These are phyloP conservation scores for Jatropha multifida DNA, from an alignment of 441 rosid genomes.

Conservation along the genomic window DNA sequence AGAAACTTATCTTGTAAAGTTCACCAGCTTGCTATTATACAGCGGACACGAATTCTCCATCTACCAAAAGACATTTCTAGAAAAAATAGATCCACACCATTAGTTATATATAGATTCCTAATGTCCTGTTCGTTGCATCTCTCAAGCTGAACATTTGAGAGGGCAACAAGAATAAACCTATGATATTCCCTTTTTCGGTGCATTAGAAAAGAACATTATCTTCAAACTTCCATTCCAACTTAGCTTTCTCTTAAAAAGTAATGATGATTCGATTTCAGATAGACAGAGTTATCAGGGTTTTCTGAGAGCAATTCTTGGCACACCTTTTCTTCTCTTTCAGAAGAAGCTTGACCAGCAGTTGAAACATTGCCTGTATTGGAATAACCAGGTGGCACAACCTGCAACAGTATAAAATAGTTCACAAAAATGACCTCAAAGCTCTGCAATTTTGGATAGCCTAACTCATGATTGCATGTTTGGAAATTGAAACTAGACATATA, in stretches of 20 bases:
- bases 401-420: background rate
- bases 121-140: background rate
- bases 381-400: conserved; percentile 18
- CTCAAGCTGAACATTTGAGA: background rate
- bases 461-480: background rate
- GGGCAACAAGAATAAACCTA: background rate
- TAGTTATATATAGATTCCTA: background rate
- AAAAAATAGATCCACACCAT: background rate
- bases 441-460: background rate
- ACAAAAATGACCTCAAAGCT: background rate
- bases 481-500: background rate
- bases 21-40: background rate
- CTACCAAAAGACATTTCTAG: conserved; percentile 1
- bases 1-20: conserved; percentile 1
- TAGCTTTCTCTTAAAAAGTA: conserved; percentile 27
- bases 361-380: conserved; percentile 14
- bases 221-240: conserved; percentile 7
- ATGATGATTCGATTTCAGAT: conserved; percentile 16
- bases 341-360: conserved; percentile 17
- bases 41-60: background rate
- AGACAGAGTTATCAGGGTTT: conserved; percentile 13
- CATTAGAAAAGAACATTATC: background rate
- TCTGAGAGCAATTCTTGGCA: conserved; percentile 17
- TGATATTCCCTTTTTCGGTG: background rate
- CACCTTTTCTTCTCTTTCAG: conserved; percentile 13